Percentiles rank a stretch among this genome's conserved stretches.
Conservation (phyloP, 371 early-diverging fungal genomes). For the Dinochytrium kinnereticum region DNA sequence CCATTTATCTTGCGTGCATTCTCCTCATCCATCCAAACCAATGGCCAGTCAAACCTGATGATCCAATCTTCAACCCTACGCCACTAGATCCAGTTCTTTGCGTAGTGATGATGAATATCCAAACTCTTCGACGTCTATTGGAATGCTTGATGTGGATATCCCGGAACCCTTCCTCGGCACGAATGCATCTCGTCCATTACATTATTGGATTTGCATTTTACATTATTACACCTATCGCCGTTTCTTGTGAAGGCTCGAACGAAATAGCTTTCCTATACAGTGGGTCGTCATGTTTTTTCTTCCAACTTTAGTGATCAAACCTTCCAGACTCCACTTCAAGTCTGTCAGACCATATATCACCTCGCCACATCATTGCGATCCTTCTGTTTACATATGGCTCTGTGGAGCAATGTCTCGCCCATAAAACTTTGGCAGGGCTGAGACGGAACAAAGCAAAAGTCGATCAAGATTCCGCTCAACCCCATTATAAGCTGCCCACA, state of each 20-base stretch:
- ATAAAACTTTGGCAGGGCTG: not conserved
- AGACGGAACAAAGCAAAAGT: not conserved
- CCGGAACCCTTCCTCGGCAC: slow-evolving; percentile 57
- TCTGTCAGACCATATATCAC: not conserved
- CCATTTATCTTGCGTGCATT: slow-evolving; percentile 28
- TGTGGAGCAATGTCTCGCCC: not conserved
- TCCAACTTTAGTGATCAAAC: not conserved
- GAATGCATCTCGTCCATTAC: slow-evolving; percentile 74
- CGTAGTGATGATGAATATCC: slow-evolving; percentile 56
- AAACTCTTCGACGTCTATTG: slow-evolving; percentile 66
- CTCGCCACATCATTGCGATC: not conserved
- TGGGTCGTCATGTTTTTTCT: not conserved
- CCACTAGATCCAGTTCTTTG: slow-evolving; percentile 40
- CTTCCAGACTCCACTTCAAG: not conserved
- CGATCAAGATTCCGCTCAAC: not conserved
- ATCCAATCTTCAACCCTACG: not conserved
- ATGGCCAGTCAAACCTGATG: slow-evolving; percentile 7
- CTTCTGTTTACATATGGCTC: not conserved
- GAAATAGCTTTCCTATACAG: not conserved
- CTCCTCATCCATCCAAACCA: slow-evolving; percentile 7
- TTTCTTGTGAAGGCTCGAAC: slow-evolving; percentile 15
- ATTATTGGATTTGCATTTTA: slow-evolving; percentile 72
- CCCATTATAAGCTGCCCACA: slow-evolving; percentile 21
- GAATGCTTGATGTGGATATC: slow-evolving; percentile 66
- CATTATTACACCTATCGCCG: slow-evolving; percentile 58